Evolutionary conservation across 2,329 filamentous ascomycete species (phyloP), one percentile per base, ranked within the genome.

Genomic region (Fusarium anthophilum): DNA sequence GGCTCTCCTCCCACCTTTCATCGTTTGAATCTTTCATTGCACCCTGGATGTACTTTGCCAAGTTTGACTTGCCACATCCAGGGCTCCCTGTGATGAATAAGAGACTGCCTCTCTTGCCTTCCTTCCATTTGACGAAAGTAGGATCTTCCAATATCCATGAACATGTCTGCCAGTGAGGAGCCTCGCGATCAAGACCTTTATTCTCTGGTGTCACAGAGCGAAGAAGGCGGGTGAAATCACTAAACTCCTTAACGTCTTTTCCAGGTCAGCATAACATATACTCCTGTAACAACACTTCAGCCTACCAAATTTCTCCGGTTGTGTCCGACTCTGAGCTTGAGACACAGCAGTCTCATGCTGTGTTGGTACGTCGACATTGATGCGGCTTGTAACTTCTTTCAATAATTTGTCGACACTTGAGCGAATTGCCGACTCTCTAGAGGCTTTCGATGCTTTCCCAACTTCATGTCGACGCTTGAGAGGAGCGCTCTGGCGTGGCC

Each of bases 31-130:
- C 61, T 24, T 71, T 73, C 60, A 74, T 69, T 4, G 67, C 48
- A 11, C 58, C 60, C 15, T 76, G 72, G 38, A 76, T 76, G 26
- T 71, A 74, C 26, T 75, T 76, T 18, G 74, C 74, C 45, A 75
- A 37, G 30, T 72, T 64, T 4, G 72, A 76, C 58, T 76, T 76
- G 28, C 73, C 73, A 20, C 72, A 76, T 43, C 73, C 73, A 22
- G 72, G 72, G 17, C 59, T 74, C 3, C 73, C 73, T 14, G 73
- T 76, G 22, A 76, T 50, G 39, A 76, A 76, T n/a, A 76, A 56
- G 44, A 73, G 45, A 9, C 69, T 69, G 6, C 66, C 69, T 22
- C 66, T 53, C 22, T 69, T 45, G 28, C 38, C 66, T 13, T 66
- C 57, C 35, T 70, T 72, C 72, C 73, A 75, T 14, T 62, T 59